Percentiles rank a stretch among this genome's conserved stretches.
Evolutionary conservation across 2,329 filamentous ascomycete species (phyloP).

Genomic region (Ophiosphaerella korrae): DNA sequence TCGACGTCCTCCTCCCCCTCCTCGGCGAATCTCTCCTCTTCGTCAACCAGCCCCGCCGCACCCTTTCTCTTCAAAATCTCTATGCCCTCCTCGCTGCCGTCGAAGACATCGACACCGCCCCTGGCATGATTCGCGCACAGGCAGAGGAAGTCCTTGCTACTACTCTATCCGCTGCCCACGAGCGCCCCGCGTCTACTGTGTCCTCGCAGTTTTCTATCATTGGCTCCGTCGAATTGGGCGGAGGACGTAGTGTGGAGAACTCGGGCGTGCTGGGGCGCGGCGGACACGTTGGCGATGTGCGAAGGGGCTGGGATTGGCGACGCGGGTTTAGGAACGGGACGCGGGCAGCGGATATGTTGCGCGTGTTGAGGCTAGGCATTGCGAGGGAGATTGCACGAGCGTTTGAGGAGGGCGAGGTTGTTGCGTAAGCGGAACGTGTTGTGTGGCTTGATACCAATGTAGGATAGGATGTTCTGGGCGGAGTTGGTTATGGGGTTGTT

Average conservation of each 20-base stretch:
- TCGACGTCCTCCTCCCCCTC: constrained; percentile 82
- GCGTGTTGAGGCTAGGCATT: constrained; percentile 72
- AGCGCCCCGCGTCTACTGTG: constrained; percentile 49
- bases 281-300: constrained; percentile 46
- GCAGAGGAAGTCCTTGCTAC: constrained; percentile 80
- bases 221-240: constrained; percentile 73
- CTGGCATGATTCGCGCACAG: constrained; percentile 71
- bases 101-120: constrained; percentile 79
- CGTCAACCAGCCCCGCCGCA: constrained; percentile 64
- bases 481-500: too few species aligned
- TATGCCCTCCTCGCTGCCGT: constrained; percentile 76
- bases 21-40: constrained; percentile 84
- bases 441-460: constrained; percentile 6
- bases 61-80: constrained; percentile 74
- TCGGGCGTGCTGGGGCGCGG: constrained; percentile 55
- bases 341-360: constrained; percentile 74
- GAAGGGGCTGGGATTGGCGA: constrained; percentile 77
- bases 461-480: too few species aligned
- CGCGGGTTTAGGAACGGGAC: constrained; percentile 58
- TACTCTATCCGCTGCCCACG: constrained; percentile 72
- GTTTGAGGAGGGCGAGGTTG: constrained; percentile 70
- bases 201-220: constrained; percentile 71
- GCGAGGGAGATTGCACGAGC: constrained; percentile 73
- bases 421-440: constrained; percentile 1
- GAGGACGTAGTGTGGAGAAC: constrained; percentile 44